Evolutionary conservation across 2,329 filamentous ascomycete genomes (phyloP).

Genomic region (Neofusicoccum parvum): DNA sequence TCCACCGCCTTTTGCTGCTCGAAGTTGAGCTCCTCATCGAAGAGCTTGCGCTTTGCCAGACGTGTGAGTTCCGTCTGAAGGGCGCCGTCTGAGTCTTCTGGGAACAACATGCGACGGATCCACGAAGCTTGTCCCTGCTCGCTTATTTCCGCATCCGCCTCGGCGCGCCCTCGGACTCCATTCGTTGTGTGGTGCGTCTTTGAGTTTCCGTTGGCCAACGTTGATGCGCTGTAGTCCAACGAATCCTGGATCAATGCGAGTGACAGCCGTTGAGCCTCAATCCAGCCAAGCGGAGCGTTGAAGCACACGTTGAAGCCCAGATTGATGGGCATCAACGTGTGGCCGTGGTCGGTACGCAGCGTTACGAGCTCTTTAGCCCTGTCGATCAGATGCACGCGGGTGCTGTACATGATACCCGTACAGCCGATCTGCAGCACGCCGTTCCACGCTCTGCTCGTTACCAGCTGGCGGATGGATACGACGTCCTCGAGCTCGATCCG

Average conservation of each 20-base stretch:
- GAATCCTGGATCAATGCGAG: conserved; percentile 1
- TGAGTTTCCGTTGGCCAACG: neutral
- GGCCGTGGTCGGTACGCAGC: neutral
- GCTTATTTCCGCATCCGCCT: conserved; percentile 21
- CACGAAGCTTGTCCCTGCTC: conserved; percentile 25
- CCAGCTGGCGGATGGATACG: conserved; percentile 35
- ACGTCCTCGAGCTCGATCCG: conserved; percentile 35
- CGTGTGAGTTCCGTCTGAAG: conserved; percentile 42
- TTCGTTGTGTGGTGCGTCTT: neutral
- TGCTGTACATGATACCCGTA: neutral
- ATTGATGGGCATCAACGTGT: neutral
- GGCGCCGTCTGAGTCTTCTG: conserved; percentile 38
- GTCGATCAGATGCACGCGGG: neutral
- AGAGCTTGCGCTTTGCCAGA: conserved; percentile 37
- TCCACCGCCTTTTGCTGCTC: conserved; percentile 52
- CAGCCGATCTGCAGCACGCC: neutral
- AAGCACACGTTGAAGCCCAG: neutral
- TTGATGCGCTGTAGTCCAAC: neutral
- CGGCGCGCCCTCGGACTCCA: neutral
- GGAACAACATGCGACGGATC: conserved; percentile 48
- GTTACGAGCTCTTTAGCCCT: neutral
- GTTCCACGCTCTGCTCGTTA: neutral
- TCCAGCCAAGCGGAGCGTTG: neutral
- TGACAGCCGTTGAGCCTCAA: neutral
- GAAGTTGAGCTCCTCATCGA: conserved; percentile 48